These are phyloP conservation scores for Ascochyta clinopodiicola DNA, from an alignment of 2,329 filamentous ascomycete genomes.

Conservation along the genomic window DNA sequence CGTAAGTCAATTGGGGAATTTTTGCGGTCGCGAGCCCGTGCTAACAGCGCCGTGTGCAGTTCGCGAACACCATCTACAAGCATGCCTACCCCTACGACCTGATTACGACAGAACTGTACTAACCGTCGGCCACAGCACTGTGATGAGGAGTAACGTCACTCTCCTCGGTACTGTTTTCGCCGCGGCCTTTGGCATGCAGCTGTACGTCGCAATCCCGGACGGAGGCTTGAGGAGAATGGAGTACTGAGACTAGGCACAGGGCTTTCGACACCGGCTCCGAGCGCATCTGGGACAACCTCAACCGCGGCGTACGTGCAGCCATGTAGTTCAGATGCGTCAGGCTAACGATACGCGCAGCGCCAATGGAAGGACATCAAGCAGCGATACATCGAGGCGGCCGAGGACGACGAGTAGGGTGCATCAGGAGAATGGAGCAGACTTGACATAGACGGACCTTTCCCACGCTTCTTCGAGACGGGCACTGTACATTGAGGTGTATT, in stretches of 20 bases:
- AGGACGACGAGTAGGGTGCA: constrained; percentile 62
- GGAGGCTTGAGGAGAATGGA: constrained; percentile 8
- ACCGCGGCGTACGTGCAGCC: constrained; percentile 72
- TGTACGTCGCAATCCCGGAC: constrained; percentile 67
- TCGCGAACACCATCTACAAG: constrained; percentile 63
- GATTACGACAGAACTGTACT: constrained; percentile 27
- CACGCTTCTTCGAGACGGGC: constrained; percentile 25
- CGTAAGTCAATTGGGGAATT: constrained; percentile 55
- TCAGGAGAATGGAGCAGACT: constrained; percentile 15
- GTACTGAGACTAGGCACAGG: constrained; percentile 58
- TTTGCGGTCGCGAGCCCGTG: constrained; percentile 1
- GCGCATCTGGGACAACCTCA: constrained; percentile 87
- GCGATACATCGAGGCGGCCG: constrained; percentile 76
- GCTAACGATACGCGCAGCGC: constrained; percentile 65
- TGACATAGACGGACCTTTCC: constrained; percentile 26
- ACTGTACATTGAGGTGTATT: constrained; percentile 48
- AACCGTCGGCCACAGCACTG: constrained; percentile 63
- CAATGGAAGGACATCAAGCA: constrained; percentile 99
- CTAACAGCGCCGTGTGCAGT: constrained; percentile 49
- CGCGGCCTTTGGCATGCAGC: constrained; percentile 87
- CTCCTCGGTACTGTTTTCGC: constrained; percentile 89
- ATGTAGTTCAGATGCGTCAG: not conserved
- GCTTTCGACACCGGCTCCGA: constrained; percentile 83
- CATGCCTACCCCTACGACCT: constrained; percentile 42
- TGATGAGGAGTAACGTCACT: constrained; percentile 86